These are phyloP conservation scores for Dendrobium nobile DNA, from an alignment of 106 monocot genomes.

Conservation along the genomic window DNA sequence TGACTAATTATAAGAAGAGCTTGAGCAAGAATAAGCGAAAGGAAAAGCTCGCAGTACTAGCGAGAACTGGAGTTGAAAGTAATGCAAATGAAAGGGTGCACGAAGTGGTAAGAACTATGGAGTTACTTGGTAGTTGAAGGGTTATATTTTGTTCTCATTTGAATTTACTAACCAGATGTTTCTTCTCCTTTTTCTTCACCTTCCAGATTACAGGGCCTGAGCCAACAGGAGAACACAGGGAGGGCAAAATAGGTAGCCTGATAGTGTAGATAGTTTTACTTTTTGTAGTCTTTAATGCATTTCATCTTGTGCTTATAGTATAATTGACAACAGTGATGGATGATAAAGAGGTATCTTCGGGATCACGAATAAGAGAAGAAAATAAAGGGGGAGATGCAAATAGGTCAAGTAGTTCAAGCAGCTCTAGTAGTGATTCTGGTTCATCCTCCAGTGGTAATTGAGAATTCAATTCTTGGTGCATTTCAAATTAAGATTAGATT, in stretches of 20 bases:
- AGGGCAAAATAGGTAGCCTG: constrained; percentile 36
- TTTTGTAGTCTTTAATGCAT: neutral
- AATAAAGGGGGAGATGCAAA: constrained; percentile 30
- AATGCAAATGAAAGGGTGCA: constrained; percentile 16
- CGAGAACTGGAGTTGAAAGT: constrained; percentile 23
- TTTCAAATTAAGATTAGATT: neutral
- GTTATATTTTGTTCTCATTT: neutral
- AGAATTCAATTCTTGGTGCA: neutral
- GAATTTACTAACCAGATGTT: constrained; percentile 1
- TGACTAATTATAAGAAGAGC: constrained; percentile 94
- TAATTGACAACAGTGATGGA: constrained; percentile 17
- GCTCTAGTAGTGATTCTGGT: constrained; percentile 66
- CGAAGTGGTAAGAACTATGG: constrained; percentile 22
- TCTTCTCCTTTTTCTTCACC: neutral
- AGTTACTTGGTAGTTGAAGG: neutral
- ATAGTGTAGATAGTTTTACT: neutral
- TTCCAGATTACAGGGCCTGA: constrained; percentile 29
- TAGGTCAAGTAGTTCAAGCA: constrained; percentile 54
- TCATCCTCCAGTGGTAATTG: constrained; percentile 55
- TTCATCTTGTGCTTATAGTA: neutral
- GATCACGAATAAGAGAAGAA: constrained; percentile 30
- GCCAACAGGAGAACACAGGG: constrained; percentile 26
- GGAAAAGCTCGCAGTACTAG: constrained; percentile 58
- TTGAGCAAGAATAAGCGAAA: constrained; percentile 95
- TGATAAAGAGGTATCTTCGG: constrained; percentile 25